These are phyloP conservation scores for Metschnikowia reukaufii DNA, from an alignment of 805 yeast species.

Conservation along the genomic window DNA sequence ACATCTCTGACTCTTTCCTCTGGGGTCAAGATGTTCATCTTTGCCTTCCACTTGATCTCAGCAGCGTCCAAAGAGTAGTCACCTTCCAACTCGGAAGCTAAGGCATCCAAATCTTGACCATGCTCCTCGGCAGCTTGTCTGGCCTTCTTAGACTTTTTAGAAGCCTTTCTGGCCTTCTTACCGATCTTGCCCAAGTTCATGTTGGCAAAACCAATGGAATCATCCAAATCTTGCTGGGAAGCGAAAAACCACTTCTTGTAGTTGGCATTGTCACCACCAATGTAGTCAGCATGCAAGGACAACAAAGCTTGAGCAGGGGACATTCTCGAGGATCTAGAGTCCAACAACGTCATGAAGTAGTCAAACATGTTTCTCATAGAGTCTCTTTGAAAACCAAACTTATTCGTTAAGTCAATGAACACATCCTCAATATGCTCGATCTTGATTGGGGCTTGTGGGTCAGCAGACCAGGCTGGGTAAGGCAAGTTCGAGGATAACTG, in stretches of 20 bases:
- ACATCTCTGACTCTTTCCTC: conserved; percentile 77
- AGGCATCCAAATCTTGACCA: conserved; percentile 58
- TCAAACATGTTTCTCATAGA: conserved; percentile 91
- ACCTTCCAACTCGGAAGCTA: conserved; percentile 73
- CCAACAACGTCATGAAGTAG: conserved; percentile 80
- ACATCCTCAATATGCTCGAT: conserved; percentile 84
- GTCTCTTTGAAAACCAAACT: conserved; percentile 89
- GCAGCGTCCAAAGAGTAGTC: conserved; percentile 81
- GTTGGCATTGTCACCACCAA: conserved; percentile 85
- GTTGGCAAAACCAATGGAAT: conserved; percentile 78
- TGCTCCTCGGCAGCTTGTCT: conserved; percentile 66
- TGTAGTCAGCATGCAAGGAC: conserved; percentile 81
- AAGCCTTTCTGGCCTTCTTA: conserved; percentile 77
- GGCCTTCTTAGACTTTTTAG: conserved; percentile 77
- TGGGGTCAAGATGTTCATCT: conserved; percentile 71
- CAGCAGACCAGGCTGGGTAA: conserved; percentile 99
- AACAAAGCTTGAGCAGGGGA: conserved; percentile 83
- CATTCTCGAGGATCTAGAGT: conserved; percentile 85
- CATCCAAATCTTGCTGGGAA: conserved; percentile 84
- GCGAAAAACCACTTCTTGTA: conserved; percentile 89
- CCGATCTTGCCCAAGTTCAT: conserved; percentile 75
- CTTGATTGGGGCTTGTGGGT: conserved; percentile 81
- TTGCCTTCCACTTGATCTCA: conserved; percentile 85
- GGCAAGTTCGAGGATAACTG: conserved; percentile 85
- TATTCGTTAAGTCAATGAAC: conserved; percentile 77